Evolutionary conservation across 257 asterid species (phyloP), one percentile per base, ranked within the genome.

Genomic region (Sherardia arvensis): DNA sequence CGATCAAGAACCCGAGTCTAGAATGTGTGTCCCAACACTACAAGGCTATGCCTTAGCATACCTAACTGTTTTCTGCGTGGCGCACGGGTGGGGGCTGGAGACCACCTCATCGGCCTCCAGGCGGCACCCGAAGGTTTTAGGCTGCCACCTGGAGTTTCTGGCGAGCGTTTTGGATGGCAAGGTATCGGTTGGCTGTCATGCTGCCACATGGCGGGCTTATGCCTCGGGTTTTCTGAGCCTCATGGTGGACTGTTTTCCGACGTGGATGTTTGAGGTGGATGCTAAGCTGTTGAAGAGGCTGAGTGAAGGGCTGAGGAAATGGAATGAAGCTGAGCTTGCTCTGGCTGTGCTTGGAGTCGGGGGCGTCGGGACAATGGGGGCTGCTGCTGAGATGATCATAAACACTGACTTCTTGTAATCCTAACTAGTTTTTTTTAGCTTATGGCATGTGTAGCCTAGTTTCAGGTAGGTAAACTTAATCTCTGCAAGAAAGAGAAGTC

Each of bases 161-260:
- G 95, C 90, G 1, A 78, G 87, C 69, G 97, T 82, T 21, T 59
- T 92, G 11, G 93, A 85, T 21, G 93, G 96, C 29, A 81, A 78
- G 74, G 84, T 84, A 28, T 88, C 95, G 4, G 87, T 92, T 1
- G 94, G 96, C 23, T 92, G 97, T 71, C 87, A 92, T 73, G 78
- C 68, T 1, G 86, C 83, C n/a, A 92, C 95, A 6, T 92, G 98
- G 98, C 95, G 74, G 4, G 95, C 95, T n/a, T 92, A 92, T 5
- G 87, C 79, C 27, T 69, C 88, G 0, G 95, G 93, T 26, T 77
- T 89, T 62, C 40, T 92, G 82, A 84, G 97, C 81, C 74, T 89
- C 78, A 79, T 85, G 83, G 91, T 87, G 33, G 83, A 74, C 40
- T 87, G 87, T 72, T 73, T 75, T 7, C 95, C 97, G 1, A 73